Base-by-base conservation (phyloP, 2,329 filamentous ascomycete species). In the Aspergillus sp. region DNA sequence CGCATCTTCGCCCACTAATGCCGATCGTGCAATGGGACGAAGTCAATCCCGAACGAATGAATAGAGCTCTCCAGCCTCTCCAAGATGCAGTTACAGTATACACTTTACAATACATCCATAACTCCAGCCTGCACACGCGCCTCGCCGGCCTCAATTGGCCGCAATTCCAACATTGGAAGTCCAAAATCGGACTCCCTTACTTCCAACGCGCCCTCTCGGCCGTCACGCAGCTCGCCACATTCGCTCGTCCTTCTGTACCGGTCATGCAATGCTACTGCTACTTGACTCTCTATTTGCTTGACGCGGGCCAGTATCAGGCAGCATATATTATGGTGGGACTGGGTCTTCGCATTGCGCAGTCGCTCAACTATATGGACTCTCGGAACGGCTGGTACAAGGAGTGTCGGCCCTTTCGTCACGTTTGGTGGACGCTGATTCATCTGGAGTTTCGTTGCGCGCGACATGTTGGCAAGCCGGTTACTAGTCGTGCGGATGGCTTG, bases 241-340 rank as follows among this genome's bases (percentile, higher is more conserved):
- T 66, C 22, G 58, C 63, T 17, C 31, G 58, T 8, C 64, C 67
- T 7, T 63, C 66, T 5, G 3, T 70, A 19, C 43, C 52, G 3
- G 58, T 49, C 13, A 47, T 69, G 34, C 65, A 68, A 60, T 66
- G 66, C 54, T 67, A 67, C 43, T 67, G 65, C 50, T 60, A 68
- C 31, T 62, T 71, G 60, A 57, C 63, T 1, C 46, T 68, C 17
- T 71, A 67, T 49, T 61, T 71, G 8, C 61, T 71, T 4, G 63
- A 69, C 50, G 54, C 59, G 1, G 63, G 63, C 1, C 62, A 69
- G 30, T 61, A 67, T 17, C 61, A 64, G 30, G 64, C 68, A 6
- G 68, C 68, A 8, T 68, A 71, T 51, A 70, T 69, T 45, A 62
- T 71, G 50, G 64, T 69, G 3, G 68, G 69, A 1, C 52, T 70